phyloP scores from a whole-genome alignment of 805 yeast genomes.

The Debaryomyces tyrocola region DNA sequence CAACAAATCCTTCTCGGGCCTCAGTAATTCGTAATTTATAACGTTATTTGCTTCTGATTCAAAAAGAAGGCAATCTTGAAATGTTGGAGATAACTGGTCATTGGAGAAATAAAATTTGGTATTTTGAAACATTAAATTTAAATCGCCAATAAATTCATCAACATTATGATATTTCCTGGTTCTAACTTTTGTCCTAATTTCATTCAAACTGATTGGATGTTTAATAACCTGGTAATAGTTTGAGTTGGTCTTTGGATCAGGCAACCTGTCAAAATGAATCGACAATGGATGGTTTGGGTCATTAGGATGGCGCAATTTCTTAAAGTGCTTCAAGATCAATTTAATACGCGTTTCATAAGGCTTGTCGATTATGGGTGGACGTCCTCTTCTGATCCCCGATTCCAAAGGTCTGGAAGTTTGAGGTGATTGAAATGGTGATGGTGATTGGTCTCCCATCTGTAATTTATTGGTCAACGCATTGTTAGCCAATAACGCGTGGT shows the following conservation, averaged over 20 bases:
- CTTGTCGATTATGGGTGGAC: slow-evolving; percentile 88
- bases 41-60: slow-evolving; percentile 60
- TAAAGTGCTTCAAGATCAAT: slow-evolving; percentile 76
- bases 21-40: slow-evolving; percentile 67
- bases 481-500: slow-evolving; percentile 10
- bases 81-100: slow-evolving; percentile 55
- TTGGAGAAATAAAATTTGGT: slow-evolving; percentile 59
- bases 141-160: slow-evolving; percentile 74
- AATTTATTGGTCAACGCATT: slow-evolving; percentile 12
- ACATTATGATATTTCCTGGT: slow-evolving; percentile 78
- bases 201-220: slow-evolving; percentile 68
- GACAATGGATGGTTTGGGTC: slow-evolving; percentile 52
- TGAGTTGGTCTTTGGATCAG: slow-evolving; percentile 59
- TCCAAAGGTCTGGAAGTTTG: slow-evolving; percentile 13
- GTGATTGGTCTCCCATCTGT: slow-evolving; percentile 6
- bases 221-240: slow-evolving; percentile 54
- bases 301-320: slow-evolving; percentile 61
- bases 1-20: slow-evolving; percentile 78
- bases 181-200: slow-evolving; percentile 79
- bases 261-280: slow-evolving; percentile 76
- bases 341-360: slow-evolving; percentile 93
- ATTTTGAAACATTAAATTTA: slow-evolving; percentile 71
- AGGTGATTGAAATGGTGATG: slow-evolving; percentile 8
- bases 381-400: slow-evolving; percentile 70
- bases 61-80: slow-evolving; percentile 60